phyloP scores from a whole-genome alignment of 495 filamentous ascomycete species.

The Chlorociboria aeruginascens region DNA sequence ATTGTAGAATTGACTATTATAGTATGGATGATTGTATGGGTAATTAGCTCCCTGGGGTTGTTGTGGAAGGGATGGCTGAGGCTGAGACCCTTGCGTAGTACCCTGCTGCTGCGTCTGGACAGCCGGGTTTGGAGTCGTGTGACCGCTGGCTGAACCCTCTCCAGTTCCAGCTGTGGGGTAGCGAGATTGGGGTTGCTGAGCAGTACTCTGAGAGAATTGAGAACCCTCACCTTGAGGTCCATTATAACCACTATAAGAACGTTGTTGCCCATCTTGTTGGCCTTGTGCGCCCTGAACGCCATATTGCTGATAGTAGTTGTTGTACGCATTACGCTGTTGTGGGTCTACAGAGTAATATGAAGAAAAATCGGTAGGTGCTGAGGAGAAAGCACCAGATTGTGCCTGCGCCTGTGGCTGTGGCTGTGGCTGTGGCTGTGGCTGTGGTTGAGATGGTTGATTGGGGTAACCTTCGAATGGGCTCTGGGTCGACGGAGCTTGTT shows the following conservation, averaged over 20 bases:
- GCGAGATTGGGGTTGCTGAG: slow-evolving; percentile 49
- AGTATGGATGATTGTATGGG: slow-evolving; percentile 68
- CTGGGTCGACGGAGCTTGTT: slow-evolving; percentile 44
- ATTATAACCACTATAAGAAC: slow-evolving; percentile 65
- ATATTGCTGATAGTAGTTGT: slow-evolving; percentile 67
- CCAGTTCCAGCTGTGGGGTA: slow-evolving; percentile 47
- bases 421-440: slow-evolving; percentile 45
- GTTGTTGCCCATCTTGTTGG: slow-evolving; percentile 69
- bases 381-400: slow-evolving; percentile 50
- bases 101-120: slow-evolving; percentile 43
- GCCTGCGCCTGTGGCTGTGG: slow-evolving; percentile 46
- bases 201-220: slow-evolving; percentile 60
- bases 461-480: slow-evolving; percentile 36
- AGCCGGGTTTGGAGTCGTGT: slow-evolving; percentile 78
- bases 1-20: slow-evolving; percentile 65
- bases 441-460: slow-evolving; percentile 42
- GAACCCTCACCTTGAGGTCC: slow-evolving; percentile 59
- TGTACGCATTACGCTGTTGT: slow-evolving; percentile 63
- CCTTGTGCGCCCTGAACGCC: slow-evolving; percentile 49
- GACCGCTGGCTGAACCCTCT: slow-evolving; percentile 73
- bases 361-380: slow-evolving; percentile 69
- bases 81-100: slow-evolving; percentile 37
- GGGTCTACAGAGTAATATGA: slow-evolving; percentile 75
- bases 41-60: slow-evolving; percentile 56
- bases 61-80: slow-evolving; percentile 40